Percentiles rank a stretch among this genome's conserved stretches.
Evolutionary conservation across 192 early-diverging fungal species (phyloP).

Genomic region (Coemansia sp.): DNA sequence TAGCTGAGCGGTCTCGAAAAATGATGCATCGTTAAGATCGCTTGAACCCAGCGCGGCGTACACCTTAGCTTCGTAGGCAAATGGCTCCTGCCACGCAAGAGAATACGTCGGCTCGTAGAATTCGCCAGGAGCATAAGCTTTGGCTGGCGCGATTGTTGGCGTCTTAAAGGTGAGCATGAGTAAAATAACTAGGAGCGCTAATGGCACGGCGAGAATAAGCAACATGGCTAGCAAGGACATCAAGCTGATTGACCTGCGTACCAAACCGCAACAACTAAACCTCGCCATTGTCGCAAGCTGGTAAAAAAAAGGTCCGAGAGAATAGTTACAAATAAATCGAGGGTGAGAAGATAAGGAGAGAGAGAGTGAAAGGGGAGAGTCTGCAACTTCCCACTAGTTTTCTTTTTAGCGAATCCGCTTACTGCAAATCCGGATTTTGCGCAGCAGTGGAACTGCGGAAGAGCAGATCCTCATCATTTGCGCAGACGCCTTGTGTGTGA

Average conservation of each 20-base stretch:
- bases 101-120: background rate
- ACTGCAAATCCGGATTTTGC: background rate
- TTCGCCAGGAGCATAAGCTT: background rate
- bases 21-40: background rate
- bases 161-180: background rate
- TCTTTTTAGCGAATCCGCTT: background rate
- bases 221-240: background rate
- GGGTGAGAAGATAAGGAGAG: background rate
- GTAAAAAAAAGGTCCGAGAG: background rate
- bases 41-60: constrained; percentile 3
- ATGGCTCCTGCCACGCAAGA: background rate
- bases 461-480: background rate
- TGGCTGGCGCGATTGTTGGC: background rate
- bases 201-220: background rate
- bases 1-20: constrained; percentile 1
- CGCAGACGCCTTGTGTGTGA: background rate
- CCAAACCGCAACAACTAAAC: too few species aligned
- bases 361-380: background rate
- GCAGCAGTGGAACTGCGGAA: background rate
- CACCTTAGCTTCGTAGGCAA: constrained; percentile 11
- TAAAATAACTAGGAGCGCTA: background rate
- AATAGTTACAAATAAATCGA: background rate
- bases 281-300: background rate
- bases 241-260: background rate
- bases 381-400: background rate